Base-by-base conservation (phyloP, 805 yeast genomes). In the Candida arabinofermentans region DNA sequence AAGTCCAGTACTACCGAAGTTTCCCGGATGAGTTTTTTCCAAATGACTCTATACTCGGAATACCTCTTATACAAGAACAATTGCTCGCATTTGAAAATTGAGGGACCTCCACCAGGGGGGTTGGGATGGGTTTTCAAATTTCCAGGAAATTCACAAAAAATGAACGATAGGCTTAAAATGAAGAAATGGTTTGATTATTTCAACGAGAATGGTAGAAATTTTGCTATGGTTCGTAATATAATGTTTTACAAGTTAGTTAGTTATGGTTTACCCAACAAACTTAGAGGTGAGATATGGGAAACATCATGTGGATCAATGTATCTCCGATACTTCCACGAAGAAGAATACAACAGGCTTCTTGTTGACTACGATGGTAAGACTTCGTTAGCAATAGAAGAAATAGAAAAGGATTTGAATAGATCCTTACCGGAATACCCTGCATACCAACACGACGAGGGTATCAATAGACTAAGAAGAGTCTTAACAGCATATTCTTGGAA, bases 221-320 rank as follows among this genome's bases (percentile, higher is more conserved):
- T 93, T 39, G 80, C 95, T 1, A 53, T 91, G 16, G 72, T 86
- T 1, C 75, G 80, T 36, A 86, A 84, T 42, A 86, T 81, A 29
- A 77, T 81, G 57, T 95, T 88, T 57, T 86, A 81, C 61, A 86
- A 85, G 55, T 73, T 93, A 38, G 75, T 93, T 8, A 72, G 97
- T 38, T 93, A 90, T 13, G 98, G 99, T 0, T 71, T 93, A 19
- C 98, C 98, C n/a, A 91, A 91, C 58, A 74, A 95, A 44, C 69
- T 93, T 40, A 74, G 99, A 50, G 99, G 99, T 29, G 99, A 93
- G 57, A 69, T 93, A 12, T 93, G 99, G 99, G 99, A 93, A 61
- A 66, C 87, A 40, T 78, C 88, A 39, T 79, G 87, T 34, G 99
- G 99, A 3, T 82, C 96, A 0, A 79, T 89, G 71, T 87, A 79